These are phyloP conservation scores for Tuctoria greenei DNA, from an alignment of 176 grass and related monocot genomes.

Conservation along the genomic window DNA sequence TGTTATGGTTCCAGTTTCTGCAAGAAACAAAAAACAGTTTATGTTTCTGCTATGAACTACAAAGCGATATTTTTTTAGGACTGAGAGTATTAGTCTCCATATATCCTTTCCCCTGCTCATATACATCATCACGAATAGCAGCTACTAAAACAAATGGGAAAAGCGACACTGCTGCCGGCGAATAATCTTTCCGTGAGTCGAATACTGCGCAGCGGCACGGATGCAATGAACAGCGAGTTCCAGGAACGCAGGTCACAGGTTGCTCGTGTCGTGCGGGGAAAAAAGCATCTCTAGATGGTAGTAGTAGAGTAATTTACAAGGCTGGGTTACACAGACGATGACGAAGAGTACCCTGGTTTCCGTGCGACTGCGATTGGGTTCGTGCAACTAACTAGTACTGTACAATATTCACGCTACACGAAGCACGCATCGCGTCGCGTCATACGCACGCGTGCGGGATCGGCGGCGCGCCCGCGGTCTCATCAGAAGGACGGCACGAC, in stretches of 20 bases:
- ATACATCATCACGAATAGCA: not conserved
- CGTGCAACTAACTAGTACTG: slow-evolving; percentile 15
- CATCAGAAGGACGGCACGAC: slow-evolving; percentile 56
- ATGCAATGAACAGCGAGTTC: not conserved
- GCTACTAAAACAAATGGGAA: not conserved
- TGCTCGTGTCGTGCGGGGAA: not conserved
- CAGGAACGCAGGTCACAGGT: not conserved
- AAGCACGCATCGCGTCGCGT: slow-evolving; percentile 1
- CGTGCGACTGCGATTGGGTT: not conserved
- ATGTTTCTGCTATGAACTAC: too few species aligned
- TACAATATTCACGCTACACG: slow-evolving; percentile 47
- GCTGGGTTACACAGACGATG: not conserved
- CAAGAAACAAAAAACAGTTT: too few species aligned
- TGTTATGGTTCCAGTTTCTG: too few species aligned
- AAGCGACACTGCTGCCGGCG: not conserved
- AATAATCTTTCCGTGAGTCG: not conserved
- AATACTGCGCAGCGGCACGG: not conserved
- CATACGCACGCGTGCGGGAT: not conserved
- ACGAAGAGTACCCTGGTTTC: slow-evolving; percentile 4
- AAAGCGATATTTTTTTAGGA: too few species aligned
- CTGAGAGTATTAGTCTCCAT: too few species aligned
- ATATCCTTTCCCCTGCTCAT: not conserved
- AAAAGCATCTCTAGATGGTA: slow-evolving; percentile 1
- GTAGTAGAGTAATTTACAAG: slow-evolving; percentile 23
- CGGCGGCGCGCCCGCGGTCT: not conserved